Evolutionary conservation across 2,329 filamentous ascomycete genomes (phyloP), one percentile per base, ranked within the genome.

Genomic region (Penicillium sp.): DNA sequence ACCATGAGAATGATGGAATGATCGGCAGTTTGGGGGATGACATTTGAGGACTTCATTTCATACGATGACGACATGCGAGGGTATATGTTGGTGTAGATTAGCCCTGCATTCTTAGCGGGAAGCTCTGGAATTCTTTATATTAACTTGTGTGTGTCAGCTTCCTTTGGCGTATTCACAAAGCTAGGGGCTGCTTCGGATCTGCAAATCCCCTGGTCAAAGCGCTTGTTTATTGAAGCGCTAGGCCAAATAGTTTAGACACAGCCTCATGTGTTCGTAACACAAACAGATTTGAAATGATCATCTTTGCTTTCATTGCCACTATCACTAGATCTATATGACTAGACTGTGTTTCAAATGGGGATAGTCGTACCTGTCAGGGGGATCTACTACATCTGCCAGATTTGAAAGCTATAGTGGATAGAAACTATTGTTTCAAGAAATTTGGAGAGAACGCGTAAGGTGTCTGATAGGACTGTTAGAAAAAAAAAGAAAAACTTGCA

Each of bases 181-280:
- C 33, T 45, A 58, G 54, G 57, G 57, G 55, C 55, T 58, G 49
- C 51, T 31, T 23, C 53, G 27, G 52, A 56, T 62, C 46, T 54
- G 55, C 51, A 43, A 54, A 46, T 33, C 21, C 21, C 13, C 27
- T 62, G 60, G 56, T 45, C 60, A 47, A 56, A 50, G 63, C 60
- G 56, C 29, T 41, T 41, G 54, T 50, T 45, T 59, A 60, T 59
- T 63, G 60, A 64, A 62, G 54, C 50, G 37, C 55, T 57, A 61
- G 12, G 27, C 12, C 51, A 49, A 53, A 33, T 40, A 50, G 47
- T 19, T 58, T 41, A 33, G 35, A 41, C 52, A 59, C 33, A 49
- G 41, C 43, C 54, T 53, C 53, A 10, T 46, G 21, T 13, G 31
- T 19, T 54, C 27, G 53, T 51, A 54, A 52, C 40, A 53, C 58